phyloP scores from a whole-genome alignment of 352 stramenopile genomes.

The Halophytophthora batemanensis region DNA sequence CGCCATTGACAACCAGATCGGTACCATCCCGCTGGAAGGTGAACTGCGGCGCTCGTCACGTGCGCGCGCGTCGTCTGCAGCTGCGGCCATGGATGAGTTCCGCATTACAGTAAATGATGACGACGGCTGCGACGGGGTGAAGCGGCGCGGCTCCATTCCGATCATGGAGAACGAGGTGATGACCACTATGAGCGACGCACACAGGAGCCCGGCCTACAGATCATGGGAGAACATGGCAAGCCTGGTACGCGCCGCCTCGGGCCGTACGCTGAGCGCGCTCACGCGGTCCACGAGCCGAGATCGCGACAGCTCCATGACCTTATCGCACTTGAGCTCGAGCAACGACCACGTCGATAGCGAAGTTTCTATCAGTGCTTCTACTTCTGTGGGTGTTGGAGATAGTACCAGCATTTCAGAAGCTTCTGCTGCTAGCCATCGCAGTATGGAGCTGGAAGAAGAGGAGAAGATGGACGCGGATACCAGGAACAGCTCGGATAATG shows the following conservation, averaged over 20 bases:
- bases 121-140: constrained; percentile 4
- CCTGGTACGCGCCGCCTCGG: constrained; percentile 26
- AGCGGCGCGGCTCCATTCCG: constrained; percentile 25
- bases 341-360: constrained; percentile 11
- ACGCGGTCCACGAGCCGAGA: constrained; percentile 16
- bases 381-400: not conserved
- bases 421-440: constrained; percentile 16
- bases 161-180: constrained; percentile 32
- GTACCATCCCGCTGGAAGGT: constrained; percentile 21
- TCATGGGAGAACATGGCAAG: constrained; percentile 33
- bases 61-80: constrained; percentile 11
- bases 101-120: constrained; percentile 19
- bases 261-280: constrained; percentile 26
- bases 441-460: constrained; percentile 13
- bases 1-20: constrained; percentile 33
- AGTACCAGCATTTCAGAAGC: constrained; percentile 8
- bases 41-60: constrained; percentile 8
- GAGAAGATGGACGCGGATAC: constrained; percentile 1
- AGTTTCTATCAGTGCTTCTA: not conserved
- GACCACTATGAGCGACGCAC: constrained; percentile 17
- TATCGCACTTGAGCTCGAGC: constrained; percentile 19
- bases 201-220: constrained; percentile 7
- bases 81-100: constrained; percentile 16
- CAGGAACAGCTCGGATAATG: not conserved
- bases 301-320: constrained; percentile 22